Conservation (phyloP, 768 basidiomycete species). For the Lactarius evosmus region DNA sequence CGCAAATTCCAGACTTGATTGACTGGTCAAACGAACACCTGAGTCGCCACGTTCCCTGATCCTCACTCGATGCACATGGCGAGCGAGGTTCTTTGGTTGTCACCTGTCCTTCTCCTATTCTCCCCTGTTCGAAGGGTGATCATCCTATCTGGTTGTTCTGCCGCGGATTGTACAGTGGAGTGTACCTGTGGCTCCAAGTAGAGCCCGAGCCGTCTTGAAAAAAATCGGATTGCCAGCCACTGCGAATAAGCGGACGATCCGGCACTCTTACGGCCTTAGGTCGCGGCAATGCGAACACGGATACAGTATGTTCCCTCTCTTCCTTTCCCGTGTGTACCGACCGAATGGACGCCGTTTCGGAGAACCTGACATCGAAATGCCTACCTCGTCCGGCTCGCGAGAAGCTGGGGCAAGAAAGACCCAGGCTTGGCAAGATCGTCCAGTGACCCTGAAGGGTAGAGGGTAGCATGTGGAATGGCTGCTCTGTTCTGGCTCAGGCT, state of each 20-base stretch:
- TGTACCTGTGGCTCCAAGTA: neutral
- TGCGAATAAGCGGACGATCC: neutral
- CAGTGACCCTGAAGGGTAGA: neutral
- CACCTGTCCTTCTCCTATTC: neutral
- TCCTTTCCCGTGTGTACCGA: neutral
- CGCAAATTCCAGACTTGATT: neutral
- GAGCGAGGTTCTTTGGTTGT: neutral
- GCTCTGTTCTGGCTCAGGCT: neutral
- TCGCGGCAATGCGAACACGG: neutral
- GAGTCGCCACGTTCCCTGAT: neutral
- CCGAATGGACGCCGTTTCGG: neutral
- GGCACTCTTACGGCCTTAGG: neutral
- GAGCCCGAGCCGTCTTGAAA: neutral
- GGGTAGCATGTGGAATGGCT: neutral
- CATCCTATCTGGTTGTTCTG: neutral
- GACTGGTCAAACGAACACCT: neutral
- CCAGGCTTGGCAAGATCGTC: neutral
- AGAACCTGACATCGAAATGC: neutral
- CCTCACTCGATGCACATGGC: neutral
- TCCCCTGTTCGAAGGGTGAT: neutral
- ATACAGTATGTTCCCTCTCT: neutral
- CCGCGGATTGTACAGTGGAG: neutral
- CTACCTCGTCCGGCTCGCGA: neutral
- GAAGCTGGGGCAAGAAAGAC: neutral
- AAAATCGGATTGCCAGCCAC: neutral